Conservation (phyloP, 2,329 filamentous ascomycete species). For the Fusarium avenaceum region DNA sequence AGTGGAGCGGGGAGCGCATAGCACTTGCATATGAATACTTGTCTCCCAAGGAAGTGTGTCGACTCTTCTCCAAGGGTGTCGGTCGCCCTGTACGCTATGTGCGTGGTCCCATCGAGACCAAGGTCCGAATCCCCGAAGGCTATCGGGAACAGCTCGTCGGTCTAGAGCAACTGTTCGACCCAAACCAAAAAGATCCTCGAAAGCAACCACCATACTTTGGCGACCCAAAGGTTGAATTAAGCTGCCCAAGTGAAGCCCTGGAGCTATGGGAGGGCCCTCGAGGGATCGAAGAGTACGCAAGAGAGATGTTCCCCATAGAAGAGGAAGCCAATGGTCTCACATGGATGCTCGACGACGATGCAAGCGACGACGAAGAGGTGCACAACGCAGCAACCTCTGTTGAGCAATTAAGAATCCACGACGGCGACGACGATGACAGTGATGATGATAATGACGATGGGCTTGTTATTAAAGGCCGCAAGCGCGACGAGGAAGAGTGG, state of each 20-base stretch:
- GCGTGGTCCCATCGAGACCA: constrained; percentile 82
- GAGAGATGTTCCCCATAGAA: constrained; percentile 93
- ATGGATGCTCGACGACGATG: constrained; percentile 82
- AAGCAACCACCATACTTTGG: constrained; percentile 76
- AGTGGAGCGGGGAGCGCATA: constrained; percentile 85
- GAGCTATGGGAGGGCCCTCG: constrained; percentile 92
- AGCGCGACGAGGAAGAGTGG: constrained; percentile 72
- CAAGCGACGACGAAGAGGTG: constrained; percentile 56
- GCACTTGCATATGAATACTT: constrained; percentile 92
- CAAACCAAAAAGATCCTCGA: constrained; percentile 63
- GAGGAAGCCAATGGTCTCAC: constrained; percentile 93
- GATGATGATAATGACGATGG: constrained; percentile 71
- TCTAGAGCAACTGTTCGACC: constrained; percentile 70
- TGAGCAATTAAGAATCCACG: constrained; percentile 58
- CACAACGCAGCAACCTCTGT: constrained; percentile 54
- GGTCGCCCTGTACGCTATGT: constrained; percentile 83
- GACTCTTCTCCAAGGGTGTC: constrained; percentile 82
- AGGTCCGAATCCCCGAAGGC: constrained; percentile 86
- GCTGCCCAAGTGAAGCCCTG: constrained; percentile 80
- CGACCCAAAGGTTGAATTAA: constrained; percentile 67
- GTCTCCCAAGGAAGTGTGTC: constrained; percentile 84
- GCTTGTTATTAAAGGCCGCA: constrained; percentile 68
- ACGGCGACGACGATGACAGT: constrained; percentile 57
- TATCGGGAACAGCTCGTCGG: constrained; percentile 89
- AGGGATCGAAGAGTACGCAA: constrained; percentile 92